A percentile compares a stretch with the other conserved stretches of the same genome.
phyloP scores from a whole-genome alignment of 2,329 filamentous ascomycete genomes.

The Fusarium poae region DNA sequence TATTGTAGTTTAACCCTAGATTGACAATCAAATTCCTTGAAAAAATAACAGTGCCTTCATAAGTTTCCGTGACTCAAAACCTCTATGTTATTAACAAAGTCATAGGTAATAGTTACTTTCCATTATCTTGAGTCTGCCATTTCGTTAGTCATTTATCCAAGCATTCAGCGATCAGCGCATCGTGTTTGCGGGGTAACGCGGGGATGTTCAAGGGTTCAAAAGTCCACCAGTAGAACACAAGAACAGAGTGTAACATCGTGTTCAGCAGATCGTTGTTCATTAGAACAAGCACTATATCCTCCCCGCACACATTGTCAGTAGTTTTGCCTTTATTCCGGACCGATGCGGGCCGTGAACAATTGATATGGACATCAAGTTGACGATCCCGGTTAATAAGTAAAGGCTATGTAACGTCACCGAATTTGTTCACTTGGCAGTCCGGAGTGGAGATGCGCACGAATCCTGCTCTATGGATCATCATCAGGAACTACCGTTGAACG shows the following conservation, averaged over 20 bases:
- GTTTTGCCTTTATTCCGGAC: not conserved
- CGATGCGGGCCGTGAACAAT: not conserved
- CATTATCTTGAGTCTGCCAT: too few species aligned
- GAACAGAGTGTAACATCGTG: not conserved
- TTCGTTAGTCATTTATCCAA: not conserved
- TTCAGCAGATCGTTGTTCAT: not conserved
- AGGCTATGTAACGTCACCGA: not conserved
- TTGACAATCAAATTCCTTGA: not conserved
- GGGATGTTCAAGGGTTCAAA: not conserved
- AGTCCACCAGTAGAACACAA: not conserved
- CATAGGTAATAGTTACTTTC: too few species aligned
- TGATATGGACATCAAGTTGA: not conserved
- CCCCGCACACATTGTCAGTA: not conserved
- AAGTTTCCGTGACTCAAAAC: too few species aligned
- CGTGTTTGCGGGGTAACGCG: conserved; percentile 17
- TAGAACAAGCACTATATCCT: not conserved
- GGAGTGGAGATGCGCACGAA: conserved; percentile 12
- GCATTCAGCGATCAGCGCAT: not conserved
- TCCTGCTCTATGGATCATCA: not conserved
- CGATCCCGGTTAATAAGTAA: conserved; percentile 7
- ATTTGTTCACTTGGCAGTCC: not conserved
- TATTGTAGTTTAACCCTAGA: not conserved
- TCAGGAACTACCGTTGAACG: not conserved
- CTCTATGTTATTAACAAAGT: too few species aligned
- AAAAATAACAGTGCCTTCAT: too few species aligned